These are phyloP conservation scores for Triglochin maritima DNA, from an alignment of 106 monocot species.

Conservation along the genomic window DNA sequence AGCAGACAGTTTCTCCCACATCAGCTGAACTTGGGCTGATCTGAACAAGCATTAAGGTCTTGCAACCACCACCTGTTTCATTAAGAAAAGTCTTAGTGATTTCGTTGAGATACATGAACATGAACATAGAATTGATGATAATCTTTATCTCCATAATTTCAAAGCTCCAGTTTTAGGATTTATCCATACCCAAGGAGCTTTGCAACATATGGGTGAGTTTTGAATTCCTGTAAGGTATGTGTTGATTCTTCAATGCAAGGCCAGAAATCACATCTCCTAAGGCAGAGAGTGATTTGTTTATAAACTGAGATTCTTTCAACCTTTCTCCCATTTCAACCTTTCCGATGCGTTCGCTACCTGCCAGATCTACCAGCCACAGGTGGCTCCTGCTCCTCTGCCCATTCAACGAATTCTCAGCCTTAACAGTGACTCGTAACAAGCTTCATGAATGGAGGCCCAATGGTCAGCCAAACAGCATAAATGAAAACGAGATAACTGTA, in stretches of 20 bases:
- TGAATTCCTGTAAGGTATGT: slow-evolving; percentile 97
- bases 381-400: slow-evolving; percentile 53
- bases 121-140: no score
- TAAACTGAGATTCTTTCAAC: slow-evolving; percentile 91
- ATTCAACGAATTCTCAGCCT: slow-evolving; percentile 48
- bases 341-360: slow-evolving; percentile 81
- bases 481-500: background rate
- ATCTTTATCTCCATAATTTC: background rate
- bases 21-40: slow-evolving; percentile 87
- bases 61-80: slow-evolving; percentile 87
- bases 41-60: slow-evolving; percentile 93
- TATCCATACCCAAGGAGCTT: slow-evolving; percentile 63
- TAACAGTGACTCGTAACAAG: slow-evolving; percentile 69
- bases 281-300: slow-evolving; percentile 89
- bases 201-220: slow-evolving; percentile 95
- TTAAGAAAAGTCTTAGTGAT: background rate
- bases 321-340: slow-evolving; percentile 91
- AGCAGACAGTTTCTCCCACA: slow-evolving; percentile 76
- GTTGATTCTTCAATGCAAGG: slow-evolving; percentile 75
- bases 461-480: background rate
- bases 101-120: no score
- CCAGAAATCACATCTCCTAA: slow-evolving; percentile 90
- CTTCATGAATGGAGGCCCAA: slow-evolving; percentile 16
- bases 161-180: background rate
- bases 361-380: slow-evolving; percentile 93